phyloP scores from a whole-genome alignment of 441 rosid species.

The Adansonia gregorii region DNA sequence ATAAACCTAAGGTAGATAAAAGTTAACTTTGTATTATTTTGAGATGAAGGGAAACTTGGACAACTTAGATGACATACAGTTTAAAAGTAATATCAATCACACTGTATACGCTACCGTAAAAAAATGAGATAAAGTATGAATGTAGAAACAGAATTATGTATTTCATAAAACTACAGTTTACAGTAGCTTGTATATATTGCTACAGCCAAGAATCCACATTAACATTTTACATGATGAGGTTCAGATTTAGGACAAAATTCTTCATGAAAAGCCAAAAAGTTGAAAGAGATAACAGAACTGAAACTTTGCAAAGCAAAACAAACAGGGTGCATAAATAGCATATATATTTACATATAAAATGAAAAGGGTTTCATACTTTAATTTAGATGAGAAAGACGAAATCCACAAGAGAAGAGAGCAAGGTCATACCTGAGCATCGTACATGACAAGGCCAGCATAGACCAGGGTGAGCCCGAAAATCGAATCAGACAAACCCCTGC shows the following conservation, averaged over 20 bases:
- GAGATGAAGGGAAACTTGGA: not conserved
- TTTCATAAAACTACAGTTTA: not conserved
- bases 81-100: not conserved
- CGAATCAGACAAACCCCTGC: slow-evolving; percentile 87
- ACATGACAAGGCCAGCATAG: slow-evolving; percentile 84
- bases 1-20: not conserved
- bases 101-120: too few species aligned
- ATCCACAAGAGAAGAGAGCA: slow-evolving; percentile 9
- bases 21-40: not conserved
- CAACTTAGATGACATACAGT: not conserved
- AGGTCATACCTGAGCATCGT: slow-evolving; percentile 75
- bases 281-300: not conserved
- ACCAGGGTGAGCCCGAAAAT: slow-evolving; percentile 73
- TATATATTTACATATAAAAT: not conserved
- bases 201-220: not conserved
- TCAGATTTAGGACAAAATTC: not conserved
- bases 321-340: too few species aligned
- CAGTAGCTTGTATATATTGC: not conserved
- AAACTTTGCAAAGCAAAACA: not conserved
- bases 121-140: not conserved
- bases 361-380: not conserved
- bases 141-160: not conserved
- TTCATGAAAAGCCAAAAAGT: not conserved
- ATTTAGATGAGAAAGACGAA: not conserved
- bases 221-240: not conserved